Conservation (phyloP, 1,284 basidiomycete species). For the Salmacisia buchloeana region DNA sequence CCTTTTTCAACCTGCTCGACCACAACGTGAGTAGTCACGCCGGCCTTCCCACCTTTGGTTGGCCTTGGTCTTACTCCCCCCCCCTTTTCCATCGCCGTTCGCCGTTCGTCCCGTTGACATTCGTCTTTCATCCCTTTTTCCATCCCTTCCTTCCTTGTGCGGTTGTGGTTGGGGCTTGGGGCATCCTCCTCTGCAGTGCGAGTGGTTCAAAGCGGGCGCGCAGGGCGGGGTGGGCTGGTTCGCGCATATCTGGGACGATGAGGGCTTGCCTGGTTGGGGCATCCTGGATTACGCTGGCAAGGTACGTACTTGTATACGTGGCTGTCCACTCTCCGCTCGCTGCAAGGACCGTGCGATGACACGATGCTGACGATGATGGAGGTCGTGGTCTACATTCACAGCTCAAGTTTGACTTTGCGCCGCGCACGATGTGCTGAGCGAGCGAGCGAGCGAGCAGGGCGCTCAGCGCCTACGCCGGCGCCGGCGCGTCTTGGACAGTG, state of each 20-base stretch:
- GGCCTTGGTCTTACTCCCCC: background rate
- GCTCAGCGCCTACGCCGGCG: no score
- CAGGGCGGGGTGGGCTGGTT: constrained; percentile 65
- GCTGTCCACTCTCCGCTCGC: background rate
- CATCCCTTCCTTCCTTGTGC: no score
- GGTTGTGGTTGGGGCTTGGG: no score
- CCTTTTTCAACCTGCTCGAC: constrained; percentile 39
- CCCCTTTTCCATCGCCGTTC: background rate
- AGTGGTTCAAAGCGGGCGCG: constrained; percentile 14
- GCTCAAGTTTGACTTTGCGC: constrained; percentile 6
- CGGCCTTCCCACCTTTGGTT: background rate
- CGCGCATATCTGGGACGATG: constrained; percentile 59
- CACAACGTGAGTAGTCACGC: constrained; percentile 13
- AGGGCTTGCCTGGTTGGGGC: background rate
- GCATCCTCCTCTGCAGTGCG: constrained; percentile 14
- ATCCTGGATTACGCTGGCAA: background rate
- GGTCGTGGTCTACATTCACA: background rate
- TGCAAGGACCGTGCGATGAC: background rate
- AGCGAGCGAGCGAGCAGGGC: background rate
- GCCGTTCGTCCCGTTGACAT: no score
- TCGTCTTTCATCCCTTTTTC: no score
- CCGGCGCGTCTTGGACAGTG: no score
- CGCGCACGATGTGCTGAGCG: background rate
- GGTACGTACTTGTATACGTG: background rate
- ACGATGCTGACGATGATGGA: background rate